A percentile compares a stretch with the other conserved stretches of the same genome.
These are phyloP conservation scores for Gnomoniopsis sp. DNA, from an alignment of 2,329 filamentous ascomycete species.

Conservation along the genomic window DNA sequence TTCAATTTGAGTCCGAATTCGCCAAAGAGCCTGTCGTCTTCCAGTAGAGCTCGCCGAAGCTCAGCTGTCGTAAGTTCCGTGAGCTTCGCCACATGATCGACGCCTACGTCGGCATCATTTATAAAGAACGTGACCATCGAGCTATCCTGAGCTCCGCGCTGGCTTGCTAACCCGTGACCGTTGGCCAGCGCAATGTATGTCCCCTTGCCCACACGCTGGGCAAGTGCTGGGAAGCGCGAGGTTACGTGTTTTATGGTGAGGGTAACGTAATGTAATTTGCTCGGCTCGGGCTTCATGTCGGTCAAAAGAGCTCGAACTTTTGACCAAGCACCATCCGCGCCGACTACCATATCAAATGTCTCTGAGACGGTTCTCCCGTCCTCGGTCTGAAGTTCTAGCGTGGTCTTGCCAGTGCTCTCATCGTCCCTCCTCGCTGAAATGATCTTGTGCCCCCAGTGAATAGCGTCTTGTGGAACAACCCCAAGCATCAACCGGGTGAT, in stretches of 20 bases:
- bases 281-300: conserved; percentile 33
- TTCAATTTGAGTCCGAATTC: conserved; percentile 26
- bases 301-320: conserved; percentile 34
- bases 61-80: conserved; percentile 9
- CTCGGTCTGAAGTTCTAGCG: conserved; percentile 17
- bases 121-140: conserved; percentile 29
- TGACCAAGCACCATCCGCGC: conserved; percentile 39
- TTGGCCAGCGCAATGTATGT: conserved; percentile 31
- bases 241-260: conserved; percentile 32
- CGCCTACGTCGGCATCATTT: conserved; percentile 23
- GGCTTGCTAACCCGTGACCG: conserved; percentile 34
- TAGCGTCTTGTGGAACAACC: conserved; percentile 26
- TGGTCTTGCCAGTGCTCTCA: conserved; percentile 1
- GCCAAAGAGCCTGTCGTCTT: conserved; percentile 20
- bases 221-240: conserved; percentile 33
- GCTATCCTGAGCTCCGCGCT: conserved; percentile 28
- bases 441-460: conserved; percentile 39
- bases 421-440: conserved; percentile 8
- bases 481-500: conserved; percentile 32
- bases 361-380: conserved; percentile 21
- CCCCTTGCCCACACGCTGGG: conserved; percentile 36
- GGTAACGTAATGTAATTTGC: conserved; percentile 35
- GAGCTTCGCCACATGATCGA: conserved; percentile 16
- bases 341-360: conserved; percentile 35
- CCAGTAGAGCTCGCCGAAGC: conserved; percentile 22